Base-by-base conservation (phyloP, 78 protist genomes). In the Pirum gemmata region DNA sequence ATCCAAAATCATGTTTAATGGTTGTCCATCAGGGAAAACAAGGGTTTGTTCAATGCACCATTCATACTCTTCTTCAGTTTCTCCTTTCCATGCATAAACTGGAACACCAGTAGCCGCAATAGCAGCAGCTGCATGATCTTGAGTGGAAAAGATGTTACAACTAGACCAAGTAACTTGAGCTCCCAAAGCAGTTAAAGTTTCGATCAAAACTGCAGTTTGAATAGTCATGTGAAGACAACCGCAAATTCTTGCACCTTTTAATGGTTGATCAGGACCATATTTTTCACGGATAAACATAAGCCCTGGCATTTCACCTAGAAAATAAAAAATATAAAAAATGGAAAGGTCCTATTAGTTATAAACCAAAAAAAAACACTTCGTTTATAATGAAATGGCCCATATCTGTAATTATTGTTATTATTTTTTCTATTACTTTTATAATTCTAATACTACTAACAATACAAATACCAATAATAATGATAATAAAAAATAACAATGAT, bases 151-250 rank as follows among this genome's bases (percentile, higher is more conserved):
- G 91, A 98, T 98, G 98, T 98, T 98, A 96, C 99, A 98, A 38
- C 98, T 95, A 87, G 94, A 92, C 99, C 99, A 98, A 74, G 93
- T 89, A 79, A 98, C 96, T 74, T 94, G 87, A 79, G 99, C 99
- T 34, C 99, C 99, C 67, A 98, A 93, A 29, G 85, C 95, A 41
- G 89, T 61, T 41, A 98, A 96, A 0, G 99, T 97, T 93, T 97
- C 99, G 91, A 97, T 96, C 77, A 97, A 93, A 41, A 94, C 96
- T 79, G 99, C 99, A 39, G 99, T 98, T 94, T 98, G 99, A 94
- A 98, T 93, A 86, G 99, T 98, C 99, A 98, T 98, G 97, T 98
- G 99, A 61, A 98, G 98, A 82, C 98, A 98, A 67, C 99, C 99
- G 5, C 95, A 90, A 88, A 98, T 89, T 86, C 95, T 90, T 25